Evolutionary conservation across 371 early-diverging fungal genomes (phyloP), one percentile per base, ranked within the genome.

Genomic region (Dipsacomyces acuminosporus): DNA sequence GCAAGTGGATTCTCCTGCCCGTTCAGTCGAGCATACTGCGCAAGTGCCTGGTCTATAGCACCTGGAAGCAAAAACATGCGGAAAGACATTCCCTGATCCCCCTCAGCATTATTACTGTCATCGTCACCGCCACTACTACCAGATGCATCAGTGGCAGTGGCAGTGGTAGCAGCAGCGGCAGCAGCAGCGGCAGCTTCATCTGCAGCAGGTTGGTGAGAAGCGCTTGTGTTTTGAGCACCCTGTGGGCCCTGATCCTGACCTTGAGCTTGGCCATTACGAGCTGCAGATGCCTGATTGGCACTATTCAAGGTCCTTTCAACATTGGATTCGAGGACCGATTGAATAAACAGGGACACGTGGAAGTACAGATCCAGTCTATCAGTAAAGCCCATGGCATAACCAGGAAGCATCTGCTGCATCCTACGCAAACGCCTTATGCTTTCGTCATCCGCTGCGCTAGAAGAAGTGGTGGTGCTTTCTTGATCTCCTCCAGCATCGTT

Each of bases 41-140:
- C 59, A 2, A 67, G 49, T 3, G 59, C 63, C 20, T 54, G 58
- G 21, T 67, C 69, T 7, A 67, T 67, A 2, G 69, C 58, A 1
- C 58, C 62, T 0, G 69, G 69, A 25, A 67, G 47, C 33, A 67
- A 23, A 22, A 67, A 67, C 55, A 63, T 51, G 30, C 63, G 69
- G 34, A 54, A 67, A 23, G 36, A 33, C 36, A 62, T 53, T 6
- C 54, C 51, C 4, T 26, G 44, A 13, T 7, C 1, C n/a, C 33
- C 18, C 24, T 42, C 19, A 41, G 33, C 41, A 19, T 4, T 48
- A 8, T 14, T 18, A 14, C 44, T 24, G 3, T 23, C 46, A 14
- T 11, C 19, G n/a, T 35, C 20, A 26, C 30, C 8, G 21, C 13
- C 38, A 18, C 14, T 26, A n/a, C 15, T 45, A 6, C 22, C 8